A percentile compares a stretch with the other conserved stretches of the same genome.
Evolutionary conservation across 2,329 filamentous ascomycete genomes (phyloP).

Genomic region (Rutstroemia sp.): DNA sequence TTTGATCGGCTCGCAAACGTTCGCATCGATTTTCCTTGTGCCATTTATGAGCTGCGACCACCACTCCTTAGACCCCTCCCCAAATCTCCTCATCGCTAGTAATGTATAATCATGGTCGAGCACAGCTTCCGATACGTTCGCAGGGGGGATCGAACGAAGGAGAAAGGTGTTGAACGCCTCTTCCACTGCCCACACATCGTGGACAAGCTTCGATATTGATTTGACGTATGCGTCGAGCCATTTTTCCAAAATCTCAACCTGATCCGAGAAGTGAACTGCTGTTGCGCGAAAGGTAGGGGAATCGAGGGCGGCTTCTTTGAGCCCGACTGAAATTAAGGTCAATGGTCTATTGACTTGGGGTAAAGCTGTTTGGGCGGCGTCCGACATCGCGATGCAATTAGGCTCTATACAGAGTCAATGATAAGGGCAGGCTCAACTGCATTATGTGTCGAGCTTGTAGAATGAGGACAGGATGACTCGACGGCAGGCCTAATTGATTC

Average conservation of each 20-base stretch:
- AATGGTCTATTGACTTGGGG: constrained; percentile 21
- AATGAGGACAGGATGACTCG: neutral
- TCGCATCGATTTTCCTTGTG: constrained; percentile 68
- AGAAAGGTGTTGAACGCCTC: constrained; percentile 72
- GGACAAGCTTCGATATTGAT: constrained; percentile 52
- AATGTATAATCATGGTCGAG: constrained; percentile 95
- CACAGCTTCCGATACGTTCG: constrained; percentile 69
- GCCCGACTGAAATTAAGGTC: constrained; percentile 56
- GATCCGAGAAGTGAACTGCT: constrained; percentile 78
- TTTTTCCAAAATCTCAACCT: constrained; percentile 82
- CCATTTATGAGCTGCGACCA: constrained; percentile 70
- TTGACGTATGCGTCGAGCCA: constrained; percentile 76
- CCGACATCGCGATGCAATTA: constrained; percentile 18
- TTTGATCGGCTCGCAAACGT: constrained; percentile 75
- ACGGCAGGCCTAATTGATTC: too few species aligned
- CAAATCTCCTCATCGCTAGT: constrained; percentile 75
- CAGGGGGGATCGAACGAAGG: constrained; percentile 64
- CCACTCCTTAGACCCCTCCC: constrained; percentile 80
- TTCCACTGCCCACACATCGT: constrained; percentile 68
- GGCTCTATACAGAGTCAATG: constrained; percentile 4
- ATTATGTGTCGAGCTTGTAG: neutral
- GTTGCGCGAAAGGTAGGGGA: constrained; percentile 92
- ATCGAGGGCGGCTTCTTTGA: constrained; percentile 94
- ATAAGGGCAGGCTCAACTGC: neutral
- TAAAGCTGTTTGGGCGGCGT: constrained; percentile 12